A percentile compares a stretch with the other conserved stretches of the same genome.
Evolutionary conservation across 208 protist genomes (phyloP).

Genomic region (Trypanosoma congolense): DNA sequence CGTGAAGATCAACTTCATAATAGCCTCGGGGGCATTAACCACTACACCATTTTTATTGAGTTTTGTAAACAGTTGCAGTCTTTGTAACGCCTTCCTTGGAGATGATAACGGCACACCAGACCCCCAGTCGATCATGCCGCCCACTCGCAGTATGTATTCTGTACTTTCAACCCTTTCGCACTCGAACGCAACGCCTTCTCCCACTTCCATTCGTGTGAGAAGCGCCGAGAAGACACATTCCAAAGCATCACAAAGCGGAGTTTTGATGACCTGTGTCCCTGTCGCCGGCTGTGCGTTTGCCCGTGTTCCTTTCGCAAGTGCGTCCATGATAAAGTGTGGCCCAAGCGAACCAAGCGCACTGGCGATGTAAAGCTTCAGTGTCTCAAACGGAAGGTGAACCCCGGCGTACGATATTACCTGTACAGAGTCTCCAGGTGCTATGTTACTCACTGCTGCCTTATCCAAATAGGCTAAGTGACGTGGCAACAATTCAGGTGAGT

Average conservation of each 20-base stretch:
- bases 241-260: conserved; percentile 6
- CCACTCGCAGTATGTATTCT: conserved; percentile 8
- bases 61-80: conserved; percentile 10
- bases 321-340: background rate
- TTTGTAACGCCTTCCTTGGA: conserved; percentile 8
- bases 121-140: conserved; percentile 10
- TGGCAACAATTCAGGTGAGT: background rate
- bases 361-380: conserved; percentile 1
- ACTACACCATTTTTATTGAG: conserved; percentile 9
- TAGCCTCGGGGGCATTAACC: conserved; percentile 1
- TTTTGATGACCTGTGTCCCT: background rate
- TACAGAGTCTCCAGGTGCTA: conserved; percentile 7
- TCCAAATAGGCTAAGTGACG: conserved; percentile 9
- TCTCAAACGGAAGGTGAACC: conserved; percentile 10
- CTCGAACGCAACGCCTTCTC: background rate
- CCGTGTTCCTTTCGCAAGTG: background rate
- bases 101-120: background rate
- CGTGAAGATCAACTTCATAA: conserved; percentile 6
- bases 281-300: background rate
- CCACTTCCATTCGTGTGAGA: conserved; percentile 1
- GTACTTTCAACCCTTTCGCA: conserved; percentile 1
- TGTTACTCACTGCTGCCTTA: background rate
- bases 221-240: conserved; percentile 13
- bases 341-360: background rate
- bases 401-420: conserved; percentile 11